Conservation (phyloP, 208 protist species). For the Leptomonas pyrrhocoris region DNA sequence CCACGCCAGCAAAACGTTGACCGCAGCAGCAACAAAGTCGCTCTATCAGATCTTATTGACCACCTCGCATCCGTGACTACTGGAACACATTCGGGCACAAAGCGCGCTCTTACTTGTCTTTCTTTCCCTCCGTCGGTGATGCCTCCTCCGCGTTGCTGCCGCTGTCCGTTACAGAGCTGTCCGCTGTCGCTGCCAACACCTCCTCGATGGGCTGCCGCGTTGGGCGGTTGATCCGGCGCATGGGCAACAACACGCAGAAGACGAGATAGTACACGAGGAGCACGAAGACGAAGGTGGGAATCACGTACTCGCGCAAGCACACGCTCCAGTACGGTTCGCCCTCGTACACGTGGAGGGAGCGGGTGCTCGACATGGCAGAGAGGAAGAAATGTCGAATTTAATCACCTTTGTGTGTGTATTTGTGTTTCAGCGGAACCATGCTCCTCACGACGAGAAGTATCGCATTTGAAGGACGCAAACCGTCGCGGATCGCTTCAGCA, state of each 20-base stretch:
- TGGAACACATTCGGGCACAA: no score
- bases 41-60: no score
- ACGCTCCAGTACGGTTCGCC: conserved; percentile 49
- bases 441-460: no score
- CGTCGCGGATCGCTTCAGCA: no score
- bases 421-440: no score
- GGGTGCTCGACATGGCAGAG: background rate
- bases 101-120: background rate
- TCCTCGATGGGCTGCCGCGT: conserved; percentile 20
- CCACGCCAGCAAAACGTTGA: no score
- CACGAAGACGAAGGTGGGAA: conserved; percentile 55
- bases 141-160: background rate
- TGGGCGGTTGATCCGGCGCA: conserved; percentile 40
- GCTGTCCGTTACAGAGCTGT: background rate
- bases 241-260: conserved; percentile 44
- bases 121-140: background rate
- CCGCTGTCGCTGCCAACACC: background rate
- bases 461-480: no score
- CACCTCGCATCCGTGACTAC: no score
- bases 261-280: conserved; percentile 55
- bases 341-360: conserved; percentile 15
- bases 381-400: background rate
- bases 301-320: conserved; percentile 64
- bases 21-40: no score
- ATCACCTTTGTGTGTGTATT: no score